A percentile compares a stretch with the other conserved stretches of the same genome.
Evolutionary conservation across 139 green algal species (phyloP).

Genomic region (Closterium sp.): DNA sequence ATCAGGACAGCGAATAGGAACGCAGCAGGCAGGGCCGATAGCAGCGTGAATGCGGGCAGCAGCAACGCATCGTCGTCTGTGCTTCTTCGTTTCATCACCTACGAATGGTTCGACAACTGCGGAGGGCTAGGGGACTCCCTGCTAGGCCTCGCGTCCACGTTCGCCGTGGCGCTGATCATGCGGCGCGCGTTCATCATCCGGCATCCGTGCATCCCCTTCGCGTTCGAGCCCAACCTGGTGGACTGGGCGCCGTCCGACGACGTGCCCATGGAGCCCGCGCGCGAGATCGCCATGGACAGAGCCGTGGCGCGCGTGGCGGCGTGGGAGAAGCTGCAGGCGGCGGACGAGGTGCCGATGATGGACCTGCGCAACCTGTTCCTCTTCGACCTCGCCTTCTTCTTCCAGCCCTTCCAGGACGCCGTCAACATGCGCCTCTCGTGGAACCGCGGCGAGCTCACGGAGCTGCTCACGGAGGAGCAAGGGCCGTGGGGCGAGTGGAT

Average conservation of each 20-base stretch:
- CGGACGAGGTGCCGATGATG: no score
- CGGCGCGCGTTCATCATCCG: not conserved
- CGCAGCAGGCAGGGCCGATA: no score
- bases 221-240: not conserved
- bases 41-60: no score
- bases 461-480: constrained; percentile 11
- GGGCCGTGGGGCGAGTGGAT: not conserved
- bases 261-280: not conserved
- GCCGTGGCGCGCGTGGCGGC: not conserved
- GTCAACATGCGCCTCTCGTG: not conserved
- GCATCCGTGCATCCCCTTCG: not conserved
- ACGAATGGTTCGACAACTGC: constrained; percentile 7
- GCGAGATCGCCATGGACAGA: not conserved
- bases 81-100: constrained; percentile 2
- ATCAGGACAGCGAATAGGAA: no score
- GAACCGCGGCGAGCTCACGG: not conserved
- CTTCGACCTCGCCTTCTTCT: not conserved
- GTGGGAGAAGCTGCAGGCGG: not conserved
- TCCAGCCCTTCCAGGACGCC: not conserved
- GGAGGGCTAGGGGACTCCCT: not conserved
- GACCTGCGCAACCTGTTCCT: not conserved
- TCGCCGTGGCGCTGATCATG: not conserved
- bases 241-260: not conserved
- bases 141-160: constrained; percentile 11
- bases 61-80: no score